A percentile compares a stretch with the other conserved stretches of the same genome.
These are phyloP conservation scores for Entophlyctis helioformis DNA, from an alignment of 192 early-diverging fungal species.

Conservation along the genomic window DNA sequence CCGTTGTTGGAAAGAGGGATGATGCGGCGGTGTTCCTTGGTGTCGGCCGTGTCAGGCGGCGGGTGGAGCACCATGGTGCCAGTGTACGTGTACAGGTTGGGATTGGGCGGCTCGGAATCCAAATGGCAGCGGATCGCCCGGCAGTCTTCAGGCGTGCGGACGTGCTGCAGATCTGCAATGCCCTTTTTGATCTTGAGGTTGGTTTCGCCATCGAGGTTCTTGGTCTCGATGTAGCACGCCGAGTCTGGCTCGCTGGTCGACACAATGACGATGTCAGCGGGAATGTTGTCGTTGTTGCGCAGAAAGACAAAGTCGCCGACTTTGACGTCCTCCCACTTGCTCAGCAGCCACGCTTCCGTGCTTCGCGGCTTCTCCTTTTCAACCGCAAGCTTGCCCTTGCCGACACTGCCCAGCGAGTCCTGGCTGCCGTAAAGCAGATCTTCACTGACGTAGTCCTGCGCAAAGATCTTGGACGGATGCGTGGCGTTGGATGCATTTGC, in stretches of 20 bases:
- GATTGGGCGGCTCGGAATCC: constrained; percentile 32
- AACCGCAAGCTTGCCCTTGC: too few species aligned
- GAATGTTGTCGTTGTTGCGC: constrained; percentile 68
- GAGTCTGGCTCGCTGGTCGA: constrained; percentile 66
- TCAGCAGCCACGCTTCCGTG: constrained; percentile 28
- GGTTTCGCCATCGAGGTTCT: constrained; percentile 96
- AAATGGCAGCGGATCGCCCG: constrained; percentile 12
- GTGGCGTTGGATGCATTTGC: too few species aligned
- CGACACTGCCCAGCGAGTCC: too few species aligned
- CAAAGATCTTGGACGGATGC: too few species aligned
- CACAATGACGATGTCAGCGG: constrained; percentile 74
- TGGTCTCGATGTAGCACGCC: constrained; percentile 83
- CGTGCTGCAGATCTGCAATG: constrained; percentile 49
- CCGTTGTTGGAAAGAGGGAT: constrained; percentile 51
- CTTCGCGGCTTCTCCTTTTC: too few species aligned
- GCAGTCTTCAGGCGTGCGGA: constrained; percentile 68
- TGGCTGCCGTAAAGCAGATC: too few species aligned
- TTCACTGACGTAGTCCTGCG: too few species aligned
- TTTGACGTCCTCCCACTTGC: constrained; percentile 25
- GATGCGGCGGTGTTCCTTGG: not conserved
- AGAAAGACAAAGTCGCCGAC: constrained; percentile 85
- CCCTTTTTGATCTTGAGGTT: constrained; percentile 78
- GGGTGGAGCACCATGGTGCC: constrained; percentile 16
- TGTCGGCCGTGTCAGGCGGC: not conserved
- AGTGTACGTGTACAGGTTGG: constrained; percentile 35